Evolutionary conservation across 2,329 filamentous ascomycete genomes (phyloP).

Genomic region (Colletotrichum camelliae): DNA sequence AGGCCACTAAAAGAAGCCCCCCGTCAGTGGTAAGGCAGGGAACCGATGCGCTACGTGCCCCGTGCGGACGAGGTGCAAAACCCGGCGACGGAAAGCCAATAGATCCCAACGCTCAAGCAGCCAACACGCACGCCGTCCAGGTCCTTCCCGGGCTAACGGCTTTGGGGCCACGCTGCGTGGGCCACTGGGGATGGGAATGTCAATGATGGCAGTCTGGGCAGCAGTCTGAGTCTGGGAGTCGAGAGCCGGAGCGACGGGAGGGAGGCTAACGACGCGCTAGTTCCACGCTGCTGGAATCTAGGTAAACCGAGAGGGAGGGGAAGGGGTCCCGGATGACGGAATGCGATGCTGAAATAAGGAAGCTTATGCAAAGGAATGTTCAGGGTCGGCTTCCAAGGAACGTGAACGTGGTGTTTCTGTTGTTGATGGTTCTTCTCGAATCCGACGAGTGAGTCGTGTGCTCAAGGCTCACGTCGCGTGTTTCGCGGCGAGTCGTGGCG

Average conservation of each 20-base stretch:
- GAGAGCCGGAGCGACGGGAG: not conserved
- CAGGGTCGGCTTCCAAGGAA: not conserved
- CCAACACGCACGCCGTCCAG: not conserved
- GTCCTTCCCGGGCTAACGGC: slow-evolving; percentile 2
- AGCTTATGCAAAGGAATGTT: not conserved
- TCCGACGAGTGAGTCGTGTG: not conserved
- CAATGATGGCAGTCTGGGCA: not conserved
- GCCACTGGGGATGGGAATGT: not conserved
- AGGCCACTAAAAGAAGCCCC: not conserved
- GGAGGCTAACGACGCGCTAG: not conserved
- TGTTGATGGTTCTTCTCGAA: not conserved
- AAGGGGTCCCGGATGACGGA: not conserved
- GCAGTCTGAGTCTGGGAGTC: not conserved
- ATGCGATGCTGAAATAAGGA: not conserved
- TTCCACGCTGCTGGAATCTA: slow-evolving; percentile 13
- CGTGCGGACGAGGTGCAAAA: not conserved
- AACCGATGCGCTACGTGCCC: not conserved
- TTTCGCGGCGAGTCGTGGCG: not conserved
- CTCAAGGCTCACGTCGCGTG: not conserved
- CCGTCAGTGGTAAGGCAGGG: not conserved
- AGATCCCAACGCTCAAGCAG: not conserved
- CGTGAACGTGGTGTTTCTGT: not conserved
- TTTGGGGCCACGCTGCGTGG: not conserved
- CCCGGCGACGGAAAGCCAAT: not conserved
- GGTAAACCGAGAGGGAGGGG: not conserved